Evolutionary conservation across 2,329 filamentous ascomycete species (phyloP).

Genomic region (Ceratocystis cubensis): DNA sequence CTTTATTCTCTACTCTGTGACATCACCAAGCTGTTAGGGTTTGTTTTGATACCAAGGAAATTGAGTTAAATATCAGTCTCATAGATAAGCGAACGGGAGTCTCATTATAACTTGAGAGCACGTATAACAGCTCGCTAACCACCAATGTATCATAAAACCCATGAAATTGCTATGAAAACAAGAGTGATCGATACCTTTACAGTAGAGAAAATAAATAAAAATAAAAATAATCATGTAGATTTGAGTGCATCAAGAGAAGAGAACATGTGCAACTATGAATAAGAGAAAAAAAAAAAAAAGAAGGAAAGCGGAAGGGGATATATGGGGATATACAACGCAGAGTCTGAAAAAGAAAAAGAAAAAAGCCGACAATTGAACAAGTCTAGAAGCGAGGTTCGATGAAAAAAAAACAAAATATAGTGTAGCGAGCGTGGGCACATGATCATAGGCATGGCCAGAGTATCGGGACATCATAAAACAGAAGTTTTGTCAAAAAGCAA

Average conservation of each 20-base stretch:
- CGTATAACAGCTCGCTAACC: not conserved
- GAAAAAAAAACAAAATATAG: not conserved
- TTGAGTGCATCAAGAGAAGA: not conserved
- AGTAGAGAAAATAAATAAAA: not conserved
- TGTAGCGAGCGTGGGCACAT: conserved; percentile 12
- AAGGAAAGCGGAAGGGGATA: not conserved
- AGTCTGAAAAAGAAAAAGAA: not conserved
- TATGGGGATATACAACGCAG: not conserved
- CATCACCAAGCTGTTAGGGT: not conserved
- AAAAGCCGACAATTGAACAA: not conserved
- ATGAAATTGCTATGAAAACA: not conserved
- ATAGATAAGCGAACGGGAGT: not conserved
- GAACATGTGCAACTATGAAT: not conserved
- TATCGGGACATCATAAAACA: conserved; percentile 16
- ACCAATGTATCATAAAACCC: not conserved
- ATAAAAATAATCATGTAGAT: not conserved
- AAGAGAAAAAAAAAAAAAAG: not conserved
- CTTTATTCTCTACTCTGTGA: not conserved
- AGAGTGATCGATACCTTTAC: not conserved
- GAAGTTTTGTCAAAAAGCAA: conserved; percentile 15
- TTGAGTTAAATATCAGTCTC: not conserved
- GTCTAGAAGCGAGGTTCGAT: conserved; percentile 11
- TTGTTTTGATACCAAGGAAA: not conserved
- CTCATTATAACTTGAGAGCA: not conserved
- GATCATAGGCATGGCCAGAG: conserved; percentile 17